Base-by-base conservation (phyloP, 1,284 basidiomycete genomes). In the Papiliotrema nemorosa region DNA sequence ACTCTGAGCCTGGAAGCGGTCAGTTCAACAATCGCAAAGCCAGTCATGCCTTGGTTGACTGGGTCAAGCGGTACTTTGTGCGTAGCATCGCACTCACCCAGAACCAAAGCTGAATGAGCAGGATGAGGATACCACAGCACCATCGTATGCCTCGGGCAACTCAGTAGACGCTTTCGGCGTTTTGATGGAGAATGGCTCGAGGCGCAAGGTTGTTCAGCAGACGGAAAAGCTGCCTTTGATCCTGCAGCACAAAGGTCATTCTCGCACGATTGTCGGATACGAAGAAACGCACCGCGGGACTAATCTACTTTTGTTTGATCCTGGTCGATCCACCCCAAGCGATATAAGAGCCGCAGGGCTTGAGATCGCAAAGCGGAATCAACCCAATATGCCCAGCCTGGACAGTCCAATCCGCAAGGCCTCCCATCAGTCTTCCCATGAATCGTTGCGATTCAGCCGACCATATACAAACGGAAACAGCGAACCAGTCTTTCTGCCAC, bases 181-280 rank as follows among this genome's bases (percentile, higher is more conserved):
- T 5, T 40, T 68, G 20, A 68, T 68, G 64, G 52, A 55, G 0
- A 52, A 50, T 5, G 60, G 56, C n/a, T 9, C 29, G 9, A 56
- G 56, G 9, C 44, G 57, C 27, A 56, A 61, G 1, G 52, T 43
- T 5, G 54, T 91, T 9, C 62, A 77, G 4, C 69, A 78, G 26
- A 85, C 84, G 1, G 69, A 80, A 29, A 82, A 79, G 60, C 84
- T 88, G 79, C 90, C 90, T 3, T 63, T 93, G 18, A 83, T 93
- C 34, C 76, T 93, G 39, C 77, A 78, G 58, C 84, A 88, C 60
- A 68, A 79, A 3, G 88, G 89, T 0, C 90, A 93, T 73, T 92
- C 90, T 14, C 76, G 86, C n/a, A 85, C 84, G 1, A 82, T 93
- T 14, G 79, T 92, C 2, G 90, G 90, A 1, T 90, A 86, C 60